These are phyloP conservation scores for Singerocomus rubriflavus DNA, from an alignment of 1,284 basidiomycete genomes.

Conservation along the genomic window DNA sequence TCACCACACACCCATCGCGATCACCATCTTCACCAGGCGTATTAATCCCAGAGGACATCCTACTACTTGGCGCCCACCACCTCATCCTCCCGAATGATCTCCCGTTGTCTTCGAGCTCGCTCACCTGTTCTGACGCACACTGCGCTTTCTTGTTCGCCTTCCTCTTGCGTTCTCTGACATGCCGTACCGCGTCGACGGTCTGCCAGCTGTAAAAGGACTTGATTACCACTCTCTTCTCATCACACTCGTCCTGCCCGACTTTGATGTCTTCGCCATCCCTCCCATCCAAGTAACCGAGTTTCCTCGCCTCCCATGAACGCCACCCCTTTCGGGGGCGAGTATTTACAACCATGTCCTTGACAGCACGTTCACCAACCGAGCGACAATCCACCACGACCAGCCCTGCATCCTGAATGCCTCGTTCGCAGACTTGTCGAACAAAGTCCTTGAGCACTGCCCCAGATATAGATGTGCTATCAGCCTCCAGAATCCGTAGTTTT, in stretches of 20 bases:
- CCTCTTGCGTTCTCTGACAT: constrained; percentile 51
- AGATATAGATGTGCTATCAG: constrained; percentile 75
- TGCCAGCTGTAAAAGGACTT: constrained; percentile 90
- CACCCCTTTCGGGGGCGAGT: constrained; percentile 73
- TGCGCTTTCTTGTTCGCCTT: constrained; percentile 44
- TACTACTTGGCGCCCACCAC: constrained; percentile 27
- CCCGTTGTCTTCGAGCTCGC: constrained; percentile 24
- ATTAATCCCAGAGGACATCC: constrained; percentile 22
- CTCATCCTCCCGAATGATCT: constrained; percentile 14
- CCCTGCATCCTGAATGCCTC: constrained; percentile 48
- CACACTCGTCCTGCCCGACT: constrained; percentile 74
- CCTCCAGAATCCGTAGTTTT: constrained; percentile 64
- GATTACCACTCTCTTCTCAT: constrained; percentile 65
- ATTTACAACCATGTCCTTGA: constrained; percentile 53
- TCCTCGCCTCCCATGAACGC: constrained; percentile 64
- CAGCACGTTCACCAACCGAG: constrained; percentile 55
- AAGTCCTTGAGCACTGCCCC: constrained; percentile 66
- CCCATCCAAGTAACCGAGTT: constrained; percentile 63
- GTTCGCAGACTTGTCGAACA: constrained; percentile 50
- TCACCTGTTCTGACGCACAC: constrained; percentile 32
- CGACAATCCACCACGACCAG: constrained; percentile 78
- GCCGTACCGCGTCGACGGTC: constrained; percentile 69
- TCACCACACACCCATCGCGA: constrained; percentile 45
- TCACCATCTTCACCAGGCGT: constrained; percentile 33
- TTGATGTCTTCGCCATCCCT: constrained; percentile 60